phyloP scores from a whole-genome alignment of 2,329 filamentous ascomycete genomes.

The Cladosporium sp. region DNA sequence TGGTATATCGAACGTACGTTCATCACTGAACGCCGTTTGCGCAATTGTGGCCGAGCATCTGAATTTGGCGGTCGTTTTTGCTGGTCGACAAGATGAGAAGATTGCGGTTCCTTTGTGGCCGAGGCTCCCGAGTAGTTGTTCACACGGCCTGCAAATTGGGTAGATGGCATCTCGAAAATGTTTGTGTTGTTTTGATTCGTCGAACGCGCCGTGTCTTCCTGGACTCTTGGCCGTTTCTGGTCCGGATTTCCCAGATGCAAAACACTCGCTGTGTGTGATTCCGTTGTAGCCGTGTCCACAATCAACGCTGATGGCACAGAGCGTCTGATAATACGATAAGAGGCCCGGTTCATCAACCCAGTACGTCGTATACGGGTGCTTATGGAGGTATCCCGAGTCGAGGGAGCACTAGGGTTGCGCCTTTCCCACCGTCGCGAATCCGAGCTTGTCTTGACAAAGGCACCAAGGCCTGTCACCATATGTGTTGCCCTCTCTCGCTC shows the following conservation, averaged over 20 bases:
- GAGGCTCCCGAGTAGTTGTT: not conserved
- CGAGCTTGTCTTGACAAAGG: constrained; percentile 37
- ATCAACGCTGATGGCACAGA: not conserved
- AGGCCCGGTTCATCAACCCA: not conserved
- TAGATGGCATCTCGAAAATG: not conserved
- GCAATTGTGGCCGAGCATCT: not conserved
- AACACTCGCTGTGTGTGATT: not conserved
- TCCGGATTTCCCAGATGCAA: not conserved
- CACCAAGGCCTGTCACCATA: constrained; percentile 56
- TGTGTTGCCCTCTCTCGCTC: constrained; percentile 56
- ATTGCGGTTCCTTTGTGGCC: not conserved
- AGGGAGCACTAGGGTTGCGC: not conserved
- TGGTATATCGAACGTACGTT: constrained; percentile 42
- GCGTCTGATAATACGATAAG: not conserved
- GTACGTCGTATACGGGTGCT: not conserved
- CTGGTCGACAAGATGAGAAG: not conserved
- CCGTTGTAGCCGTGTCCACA: not conserved
- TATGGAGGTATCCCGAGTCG: not conserved
- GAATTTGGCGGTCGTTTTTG: not conserved
- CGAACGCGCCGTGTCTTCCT: not conserved
- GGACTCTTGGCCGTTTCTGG: not conserved
- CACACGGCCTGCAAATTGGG: not conserved
- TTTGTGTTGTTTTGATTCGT: not conserved
- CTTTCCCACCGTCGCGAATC: not conserved
- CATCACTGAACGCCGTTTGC: not conserved